Percentiles rank a stretch among this genome's conserved stretches.
These are phyloP conservation scores for Fusarium dimerum DNA, from an alignment of 2,329 filamentous ascomycete species.

Conservation along the genomic window DNA sequence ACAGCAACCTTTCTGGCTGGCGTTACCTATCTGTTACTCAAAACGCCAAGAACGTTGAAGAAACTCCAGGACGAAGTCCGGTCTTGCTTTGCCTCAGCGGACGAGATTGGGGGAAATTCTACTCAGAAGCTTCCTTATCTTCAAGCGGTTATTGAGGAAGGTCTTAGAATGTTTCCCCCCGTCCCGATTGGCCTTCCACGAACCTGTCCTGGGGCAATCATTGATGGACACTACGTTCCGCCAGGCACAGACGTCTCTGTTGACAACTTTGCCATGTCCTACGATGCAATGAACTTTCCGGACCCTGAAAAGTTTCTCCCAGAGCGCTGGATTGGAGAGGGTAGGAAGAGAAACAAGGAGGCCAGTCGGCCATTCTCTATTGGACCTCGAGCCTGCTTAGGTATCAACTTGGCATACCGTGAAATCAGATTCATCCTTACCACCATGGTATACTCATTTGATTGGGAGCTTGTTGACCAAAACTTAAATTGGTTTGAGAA, in stretches of 20 bases:
- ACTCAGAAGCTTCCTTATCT: constrained; percentile 10
- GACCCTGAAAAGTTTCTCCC: constrained; percentile 5
- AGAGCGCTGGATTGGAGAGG: constrained; percentile 3
- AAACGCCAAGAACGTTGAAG: not conserved
- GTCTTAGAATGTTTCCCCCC: constrained; percentile 12
- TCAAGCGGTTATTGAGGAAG: constrained; percentile 10
- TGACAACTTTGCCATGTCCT: not conserved
- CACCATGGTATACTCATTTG: constrained; percentile 1
- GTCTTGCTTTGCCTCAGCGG: not conserved
- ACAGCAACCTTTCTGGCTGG: constrained; percentile 5
- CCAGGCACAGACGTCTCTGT: constrained; percentile 9
- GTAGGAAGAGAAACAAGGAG: not conserved
- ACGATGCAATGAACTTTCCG: constrained; percentile 6
- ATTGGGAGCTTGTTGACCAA: constrained; percentile 7
- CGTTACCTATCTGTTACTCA: constrained; percentile 1
- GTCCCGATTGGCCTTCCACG: constrained; percentile 6
- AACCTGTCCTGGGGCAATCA: constrained; percentile 2
- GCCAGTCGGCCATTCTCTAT: constrained; percentile 4
- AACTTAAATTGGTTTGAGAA: constrained; percentile 1
- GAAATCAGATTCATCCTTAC: constrained; percentile 2
- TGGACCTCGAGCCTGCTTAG: constrained; percentile 2
- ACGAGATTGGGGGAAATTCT: constrained; percentile 10
- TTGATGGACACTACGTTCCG: constrained; percentile 12
- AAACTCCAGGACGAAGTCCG: constrained; percentile 11
- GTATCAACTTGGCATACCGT: constrained; percentile 4